Evolutionary conservation across 208 protist species (phyloP).

Genomic region (Blechomonas ayalai): DNA sequence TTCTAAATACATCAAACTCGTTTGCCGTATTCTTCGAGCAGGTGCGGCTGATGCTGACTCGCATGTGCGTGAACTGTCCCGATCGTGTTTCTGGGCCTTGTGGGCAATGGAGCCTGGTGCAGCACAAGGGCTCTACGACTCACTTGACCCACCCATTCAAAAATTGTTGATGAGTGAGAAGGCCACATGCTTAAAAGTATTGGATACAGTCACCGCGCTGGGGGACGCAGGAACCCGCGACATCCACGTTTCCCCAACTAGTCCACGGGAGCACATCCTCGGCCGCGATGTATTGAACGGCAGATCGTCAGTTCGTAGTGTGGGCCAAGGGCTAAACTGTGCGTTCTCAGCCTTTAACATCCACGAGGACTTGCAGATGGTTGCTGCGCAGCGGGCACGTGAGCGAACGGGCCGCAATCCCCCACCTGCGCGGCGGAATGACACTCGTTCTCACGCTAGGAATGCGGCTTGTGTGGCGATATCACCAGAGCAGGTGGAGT

Average conservation of each 20-base stretch:
- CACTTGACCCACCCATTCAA: conserved; percentile 15
- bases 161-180: conserved; percentile 16
- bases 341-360: conserved; percentile 11
- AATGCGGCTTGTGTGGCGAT: too few species aligned
- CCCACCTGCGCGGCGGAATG: not conserved
- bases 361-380: conserved; percentile 22
- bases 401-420: conserved; percentile 5
- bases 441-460: too few species aligned
- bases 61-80: conserved; percentile 22
- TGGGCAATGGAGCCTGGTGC: conserved; percentile 28
- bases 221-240: too few species aligned
- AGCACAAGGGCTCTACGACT: conserved; percentile 17
- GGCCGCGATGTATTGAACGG: too few species aligned
- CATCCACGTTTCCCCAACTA: too few species aligned
- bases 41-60: conserved; percentile 40
- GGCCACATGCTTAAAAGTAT: too few species aligned
- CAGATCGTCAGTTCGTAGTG: too few species aligned
- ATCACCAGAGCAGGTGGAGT: too few species aligned
- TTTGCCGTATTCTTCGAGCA: conserved; percentile 25
- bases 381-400: conserved; percentile 12
- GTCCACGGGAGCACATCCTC: too few species aligned
- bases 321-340: too few species aligned
- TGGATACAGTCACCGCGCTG: too few species aligned
- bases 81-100: conserved; percentile 39
- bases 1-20: conserved; percentile 16